Percentiles rank a stretch among this genome's conserved stretches.
phyloP scores from a whole-genome alignment of 345 rosid genomes.

The Laguncularia racemosa region DNA sequence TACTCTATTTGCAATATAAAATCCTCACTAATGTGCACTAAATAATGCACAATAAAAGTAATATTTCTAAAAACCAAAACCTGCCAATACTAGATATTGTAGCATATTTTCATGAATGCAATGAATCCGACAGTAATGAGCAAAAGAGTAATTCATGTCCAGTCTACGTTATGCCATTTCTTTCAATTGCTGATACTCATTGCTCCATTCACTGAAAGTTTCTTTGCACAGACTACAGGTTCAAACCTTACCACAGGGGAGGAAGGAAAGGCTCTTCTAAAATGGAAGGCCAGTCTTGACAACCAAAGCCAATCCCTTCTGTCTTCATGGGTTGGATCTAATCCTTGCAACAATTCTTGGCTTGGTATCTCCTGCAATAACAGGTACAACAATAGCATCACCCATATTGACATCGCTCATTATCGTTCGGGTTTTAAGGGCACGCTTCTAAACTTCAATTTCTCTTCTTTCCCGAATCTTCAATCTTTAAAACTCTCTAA shows the following conservation, averaged over 20 bases:
- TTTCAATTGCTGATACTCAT: too few species aligned
- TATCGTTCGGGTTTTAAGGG: neutral
- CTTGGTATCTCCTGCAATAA: neutral
- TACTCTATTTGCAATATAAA: too few species aligned
- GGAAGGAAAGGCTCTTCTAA: constrained; percentile 3
- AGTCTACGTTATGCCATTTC: too few species aligned
- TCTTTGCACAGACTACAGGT: too few species aligned
- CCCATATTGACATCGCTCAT: neutral
- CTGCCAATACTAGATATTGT: too few species aligned
- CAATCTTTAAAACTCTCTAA: neutral
- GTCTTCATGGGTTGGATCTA: neutral
- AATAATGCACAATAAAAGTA: too few species aligned
- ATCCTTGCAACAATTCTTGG: constrained; percentile 3
- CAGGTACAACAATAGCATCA: neutral
- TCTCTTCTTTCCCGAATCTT: constrained; percentile 4
- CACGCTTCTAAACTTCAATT: constrained; percentile 5
- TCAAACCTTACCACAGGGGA: neutral
- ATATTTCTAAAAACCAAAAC: too few species aligned
- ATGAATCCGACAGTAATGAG: too few species aligned
- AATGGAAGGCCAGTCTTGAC: constrained; percentile 5
- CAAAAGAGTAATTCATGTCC: too few species aligned
- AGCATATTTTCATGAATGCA: too few species aligned
- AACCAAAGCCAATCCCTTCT: neutral
- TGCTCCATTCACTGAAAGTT: too few species aligned
- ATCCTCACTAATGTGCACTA: too few species aligned